Base-by-base conservation (phyloP, 1,139 yeast genomes). In the Yarrowia galli region DNA sequence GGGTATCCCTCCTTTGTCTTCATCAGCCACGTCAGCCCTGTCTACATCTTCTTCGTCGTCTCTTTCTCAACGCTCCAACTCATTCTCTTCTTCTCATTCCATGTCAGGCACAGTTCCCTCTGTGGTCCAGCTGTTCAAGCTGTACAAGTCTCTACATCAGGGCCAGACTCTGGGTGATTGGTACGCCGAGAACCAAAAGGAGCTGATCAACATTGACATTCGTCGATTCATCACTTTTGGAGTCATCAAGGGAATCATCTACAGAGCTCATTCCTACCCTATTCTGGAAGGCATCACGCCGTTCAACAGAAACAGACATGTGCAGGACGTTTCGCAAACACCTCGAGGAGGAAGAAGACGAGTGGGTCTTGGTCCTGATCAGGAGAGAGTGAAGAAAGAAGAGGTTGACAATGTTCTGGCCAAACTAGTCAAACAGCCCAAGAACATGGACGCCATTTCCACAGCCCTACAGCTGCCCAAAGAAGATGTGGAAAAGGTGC, bases 181-280 rank as follows among this genome's bases (percentile, higher is more conserved):
- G 98, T 91, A 87, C 75, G 82, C 78, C 46, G 84, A 86, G 70
- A 89, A 96, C 74, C 83, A 82, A 49, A 84, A 85, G 63, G 78
- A 81, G 10, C 79, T 96, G 38, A 79, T 80, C 36, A 85, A 86
- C 72, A 86, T 96, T 51, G 99, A 96, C 76, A 82, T 95, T 2
- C 81, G 98, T 70, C 80, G 97, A 65, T 91, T 96, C 74, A 82
- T 95, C 18, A 87, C 92, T 36, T 96, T 93, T 81, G 99, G 99
- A 0, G 84, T 92, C 2, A 81, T 92, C 46, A 85, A 92, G 71
- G 92, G 96, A 0, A 76, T 96, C 9, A 88, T 96, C 20, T 92
- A 92, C 76, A 79, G 98, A 67, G 91, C 92, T 0, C 85, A 90
- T 70, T 82, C 92, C 15, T 91, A 87, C 74, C 98, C 98, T 0